These are phyloP conservation scores for Schizosaccharomyces cryophilus DNA, from an alignment of 805 yeast genomes.

Conservation along the genomic window DNA sequence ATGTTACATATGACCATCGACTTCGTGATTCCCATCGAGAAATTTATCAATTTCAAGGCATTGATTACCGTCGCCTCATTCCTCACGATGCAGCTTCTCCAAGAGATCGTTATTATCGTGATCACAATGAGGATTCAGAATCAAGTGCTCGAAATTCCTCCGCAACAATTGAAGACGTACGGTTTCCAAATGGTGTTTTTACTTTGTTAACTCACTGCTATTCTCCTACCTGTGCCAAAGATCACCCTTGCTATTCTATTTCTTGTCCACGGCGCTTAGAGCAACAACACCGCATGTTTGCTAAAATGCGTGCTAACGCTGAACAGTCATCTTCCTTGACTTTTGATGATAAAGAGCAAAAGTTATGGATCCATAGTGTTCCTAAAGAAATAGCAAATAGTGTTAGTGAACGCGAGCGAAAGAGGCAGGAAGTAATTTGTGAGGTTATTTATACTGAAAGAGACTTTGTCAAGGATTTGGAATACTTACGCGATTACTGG, in stretches of 20 bases:
- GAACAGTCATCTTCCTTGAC: conserved; percentile 24
- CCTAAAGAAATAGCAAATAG: conserved; percentile 53
- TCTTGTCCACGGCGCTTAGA: conserved; percentile 90
- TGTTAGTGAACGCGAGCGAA: conserved; percentile 61
- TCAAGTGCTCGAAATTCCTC: background rate
- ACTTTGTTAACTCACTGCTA: conserved; percentile 83
- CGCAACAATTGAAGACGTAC: background rate
- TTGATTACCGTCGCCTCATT: background rate
- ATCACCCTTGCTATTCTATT: conserved; percentile 69
- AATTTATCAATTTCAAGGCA: conserved; percentile 43
- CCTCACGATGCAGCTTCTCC: background rate
- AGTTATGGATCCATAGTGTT: conserved; percentile 84
- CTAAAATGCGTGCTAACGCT: conserved; percentile 71
- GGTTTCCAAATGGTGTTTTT: conserved; percentile 63
- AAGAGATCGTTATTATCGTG: background rate
- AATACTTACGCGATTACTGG: conserved; percentile 79
- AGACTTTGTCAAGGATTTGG: conserved; percentile 83
- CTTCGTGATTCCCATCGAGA: conserved; percentile 70
- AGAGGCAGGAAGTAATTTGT: conserved; percentile 84
- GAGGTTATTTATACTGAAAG: conserved; percentile 86
- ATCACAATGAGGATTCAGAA: background rate
- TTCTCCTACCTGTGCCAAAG: conserved; percentile 86
- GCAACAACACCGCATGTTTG: conserved; percentile 77
- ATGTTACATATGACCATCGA: conserved; percentile 83
- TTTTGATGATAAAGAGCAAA: conserved; percentile 40